Evolutionary conservation across 495 filamentous ascomycete genomes (phyloP).

Genomic region (Hypoxylon fragiforme): DNA sequence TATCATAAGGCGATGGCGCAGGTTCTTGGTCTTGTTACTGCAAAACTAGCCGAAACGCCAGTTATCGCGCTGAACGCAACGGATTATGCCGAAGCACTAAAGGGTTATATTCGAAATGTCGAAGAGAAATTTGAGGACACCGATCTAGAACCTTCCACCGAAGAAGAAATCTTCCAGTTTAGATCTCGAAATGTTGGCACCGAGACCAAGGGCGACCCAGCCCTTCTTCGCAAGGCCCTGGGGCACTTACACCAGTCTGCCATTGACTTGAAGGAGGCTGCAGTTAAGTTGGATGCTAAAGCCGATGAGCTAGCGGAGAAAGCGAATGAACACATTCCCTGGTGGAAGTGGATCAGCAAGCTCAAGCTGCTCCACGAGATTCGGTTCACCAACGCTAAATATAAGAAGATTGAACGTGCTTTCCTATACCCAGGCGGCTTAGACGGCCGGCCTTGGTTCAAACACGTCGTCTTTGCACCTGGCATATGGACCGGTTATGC

Average conservation of each 20-base stretch:
- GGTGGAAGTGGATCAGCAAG: conserved; percentile 78
- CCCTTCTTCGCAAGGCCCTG: conserved; percentile 55
- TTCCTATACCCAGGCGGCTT: conserved; percentile 79
- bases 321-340: conserved; percentile 69
- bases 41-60: conserved; percentile 78
- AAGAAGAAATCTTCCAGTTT: conserved; percentile 55
- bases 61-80: conserved; percentile 76
- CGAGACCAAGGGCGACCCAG: conserved; percentile 55
- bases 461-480: conserved; percentile 89
- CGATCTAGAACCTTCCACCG: conserved; percentile 45
- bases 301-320: conserved; percentile 67
- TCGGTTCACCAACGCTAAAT: conserved; percentile 66
- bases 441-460: conserved; percentile 86
- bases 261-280: conserved; percentile 59
- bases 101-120: conserved; percentile 66
- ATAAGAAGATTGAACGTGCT: conserved; percentile 78
- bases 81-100: conserved; percentile 69
- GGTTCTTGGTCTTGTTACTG: conserved; percentile 74
- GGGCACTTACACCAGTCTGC: conserved; percentile 49
- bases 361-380: conserved; percentile 64
- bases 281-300: conserved; percentile 59
- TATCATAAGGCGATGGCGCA: conserved; percentile 83
- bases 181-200: conserved; percentile 44
- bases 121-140: conserved; percentile 60
- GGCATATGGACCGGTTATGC: conserved; percentile 88